Evolutionary conservation across 2,329 filamentous ascomycete species (phyloP).

Genomic region (Cladophialophora exuberans): DNA sequence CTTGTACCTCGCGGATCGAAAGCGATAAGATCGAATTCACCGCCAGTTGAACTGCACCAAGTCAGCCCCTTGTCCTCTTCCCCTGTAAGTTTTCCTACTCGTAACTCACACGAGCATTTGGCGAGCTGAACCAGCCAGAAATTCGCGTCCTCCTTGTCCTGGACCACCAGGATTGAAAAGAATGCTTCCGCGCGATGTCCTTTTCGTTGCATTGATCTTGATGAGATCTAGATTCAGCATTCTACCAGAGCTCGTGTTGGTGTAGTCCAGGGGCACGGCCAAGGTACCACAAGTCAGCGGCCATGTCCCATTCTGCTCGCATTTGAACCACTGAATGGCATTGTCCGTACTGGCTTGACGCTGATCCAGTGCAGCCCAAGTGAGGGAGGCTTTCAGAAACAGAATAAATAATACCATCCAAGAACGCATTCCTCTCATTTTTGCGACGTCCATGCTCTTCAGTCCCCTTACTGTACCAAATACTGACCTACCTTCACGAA

Average conservation of each 20-base stretch:
- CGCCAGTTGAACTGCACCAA: background rate
- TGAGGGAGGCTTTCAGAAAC: no score
- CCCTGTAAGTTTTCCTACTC: no score
- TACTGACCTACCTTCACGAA: no score
- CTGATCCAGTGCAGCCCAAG: no score
- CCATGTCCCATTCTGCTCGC: no score
- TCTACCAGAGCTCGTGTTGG: background rate
- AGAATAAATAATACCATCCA: no score
- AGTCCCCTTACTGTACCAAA: no score
- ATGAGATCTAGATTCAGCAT: background rate
- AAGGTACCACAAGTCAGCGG: background rate
- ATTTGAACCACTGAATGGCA: no score
- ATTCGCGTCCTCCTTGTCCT: background rate
- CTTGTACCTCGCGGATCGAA: background rate
- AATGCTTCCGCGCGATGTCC: background rate
- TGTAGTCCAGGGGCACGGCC: background rate
- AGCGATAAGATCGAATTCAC: background rate
- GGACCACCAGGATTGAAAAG: background rate
- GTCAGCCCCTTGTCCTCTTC: background rate
- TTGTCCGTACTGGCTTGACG: no score
- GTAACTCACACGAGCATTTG: background rate
- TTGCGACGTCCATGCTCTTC: no score
- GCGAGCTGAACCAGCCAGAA: background rate
- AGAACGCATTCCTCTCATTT: no score
- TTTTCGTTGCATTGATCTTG: background rate